Conservation (phyloP, 257 asterid genomes). For the Vinca minor region DNA sequence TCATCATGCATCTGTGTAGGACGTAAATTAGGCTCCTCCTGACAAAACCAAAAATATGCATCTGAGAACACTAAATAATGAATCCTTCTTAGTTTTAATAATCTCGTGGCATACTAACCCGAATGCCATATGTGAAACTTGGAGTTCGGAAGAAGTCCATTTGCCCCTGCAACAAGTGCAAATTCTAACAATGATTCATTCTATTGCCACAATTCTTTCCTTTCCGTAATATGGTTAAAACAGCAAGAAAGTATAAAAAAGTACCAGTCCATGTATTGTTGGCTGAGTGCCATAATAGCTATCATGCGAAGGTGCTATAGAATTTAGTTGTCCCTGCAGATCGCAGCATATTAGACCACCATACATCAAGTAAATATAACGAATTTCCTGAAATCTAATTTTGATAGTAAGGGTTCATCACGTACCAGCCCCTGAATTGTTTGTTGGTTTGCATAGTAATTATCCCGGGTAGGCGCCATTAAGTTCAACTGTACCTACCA, state of each 20-base stretch:
- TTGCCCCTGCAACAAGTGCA: conserved; percentile 62
- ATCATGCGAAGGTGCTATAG: conserved; percentile 82
- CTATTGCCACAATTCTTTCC: background rate
- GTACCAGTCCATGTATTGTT: conserved; percentile 79
- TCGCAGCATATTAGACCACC: conserved; percentile 12
- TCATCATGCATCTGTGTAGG: conserved; percentile 79
- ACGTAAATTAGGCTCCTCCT: conserved; percentile 82
- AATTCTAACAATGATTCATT: conserved; percentile 2
- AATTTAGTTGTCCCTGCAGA: conserved; percentile 78
- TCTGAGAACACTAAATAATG: conserved; percentile 3
- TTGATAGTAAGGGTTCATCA: conserved; percentile 7
- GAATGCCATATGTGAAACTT: conserved; percentile 60
- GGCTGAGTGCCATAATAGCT: conserved; percentile 70
- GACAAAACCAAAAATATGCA: conserved; percentile 12
- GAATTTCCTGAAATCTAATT: conserved; percentile 4
- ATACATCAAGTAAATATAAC: background rate
- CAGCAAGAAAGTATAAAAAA: conserved; percentile 7
- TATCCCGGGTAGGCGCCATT: conserved; percentile 87
- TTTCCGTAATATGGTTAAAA: too few relatives aligned
- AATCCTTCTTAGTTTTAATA: conserved; percentile 3
- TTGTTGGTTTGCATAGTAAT: conserved; percentile 70
- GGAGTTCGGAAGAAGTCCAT: conserved; percentile 86
- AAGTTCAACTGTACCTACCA: conserved; percentile 68
- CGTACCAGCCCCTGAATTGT: conserved; percentile 83
- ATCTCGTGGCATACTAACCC: conserved; percentile 51